Conservation (phyloP, 192 early-diverging fungal genomes). For the Linnemannia hyalina region DNA sequence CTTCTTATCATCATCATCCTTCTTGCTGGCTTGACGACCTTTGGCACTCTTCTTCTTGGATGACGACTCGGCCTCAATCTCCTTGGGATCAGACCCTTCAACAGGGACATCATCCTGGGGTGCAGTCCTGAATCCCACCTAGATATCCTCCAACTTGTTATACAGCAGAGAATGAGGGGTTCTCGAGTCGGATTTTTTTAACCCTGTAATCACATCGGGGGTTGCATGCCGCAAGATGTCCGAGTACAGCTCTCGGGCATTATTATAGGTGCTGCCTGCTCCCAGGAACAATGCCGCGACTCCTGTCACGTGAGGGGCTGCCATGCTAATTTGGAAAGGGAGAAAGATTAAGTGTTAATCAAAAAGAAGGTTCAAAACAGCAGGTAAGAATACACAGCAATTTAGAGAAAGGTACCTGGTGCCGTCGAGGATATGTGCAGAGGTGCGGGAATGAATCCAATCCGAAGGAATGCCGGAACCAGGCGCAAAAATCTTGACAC, state of each 20-base stretch:
- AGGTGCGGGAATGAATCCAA: conserved; percentile 28
- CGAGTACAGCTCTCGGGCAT: conserved; percentile 45
- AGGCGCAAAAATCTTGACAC: conserved; percentile 94
- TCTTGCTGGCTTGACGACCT: background rate
- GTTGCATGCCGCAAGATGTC: conserved; percentile 29
- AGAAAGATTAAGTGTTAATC: background rate
- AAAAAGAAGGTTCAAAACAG: background rate
- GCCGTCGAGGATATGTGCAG: conserved; percentile 58
- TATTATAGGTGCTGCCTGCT: conserved; percentile 27
- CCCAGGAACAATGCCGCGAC: conserved; percentile 59
- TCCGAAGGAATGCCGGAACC: conserved; percentile 55
- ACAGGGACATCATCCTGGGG: background rate
- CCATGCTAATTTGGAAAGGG: conserved; percentile 49
- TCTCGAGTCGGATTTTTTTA: background rate
- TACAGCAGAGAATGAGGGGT: conserved; percentile 30
- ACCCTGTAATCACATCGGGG: conserved; percentile 5
- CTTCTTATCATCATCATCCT: background rate
- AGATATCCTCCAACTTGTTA: conserved; percentile 42
- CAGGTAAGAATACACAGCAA: background rate
- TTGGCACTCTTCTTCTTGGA: background rate
- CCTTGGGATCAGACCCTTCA: background rate
- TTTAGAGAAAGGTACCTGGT: conserved; percentile 53
- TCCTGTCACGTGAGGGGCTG: conserved; percentile 62
- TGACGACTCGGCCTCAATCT: background rate
- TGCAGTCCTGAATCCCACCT: background rate